Conservation (phyloP, 2,329 filamentous ascomycete genomes). For the Graphilbum fragrans region DNA sequence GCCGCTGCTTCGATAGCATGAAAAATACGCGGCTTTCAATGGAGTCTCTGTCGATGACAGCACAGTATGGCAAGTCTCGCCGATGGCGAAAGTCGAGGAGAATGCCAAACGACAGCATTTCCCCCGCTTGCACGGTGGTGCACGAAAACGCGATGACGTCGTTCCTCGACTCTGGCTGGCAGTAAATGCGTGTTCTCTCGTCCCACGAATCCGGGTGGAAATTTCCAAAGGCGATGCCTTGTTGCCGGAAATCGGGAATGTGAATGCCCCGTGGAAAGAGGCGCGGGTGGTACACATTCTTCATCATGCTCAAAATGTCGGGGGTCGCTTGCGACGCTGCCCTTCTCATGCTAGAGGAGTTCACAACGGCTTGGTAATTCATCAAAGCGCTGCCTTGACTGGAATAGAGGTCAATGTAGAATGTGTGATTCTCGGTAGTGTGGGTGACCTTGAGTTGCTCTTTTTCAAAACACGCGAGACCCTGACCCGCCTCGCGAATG, state of each 20-base stretch:
- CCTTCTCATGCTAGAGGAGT: too few relatives aligned
- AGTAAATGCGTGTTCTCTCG: conserved; percentile 5
- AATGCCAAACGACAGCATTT: conserved; percentile 4
- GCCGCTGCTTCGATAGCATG: conserved; percentile 2
- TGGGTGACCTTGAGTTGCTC: not conserved
- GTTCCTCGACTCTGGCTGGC: conserved; percentile 4
- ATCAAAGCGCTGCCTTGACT: too few relatives aligned
- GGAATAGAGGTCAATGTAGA: conserved; percentile 5
- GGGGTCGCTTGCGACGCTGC: too few relatives aligned
- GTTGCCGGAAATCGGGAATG: conserved; percentile 6
- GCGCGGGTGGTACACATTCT: conserved; percentile 5
- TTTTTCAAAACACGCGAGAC: not conserved
- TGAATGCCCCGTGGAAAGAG: conserved; percentile 5
- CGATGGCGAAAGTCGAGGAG: conserved; percentile 5
- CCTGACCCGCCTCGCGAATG: conserved; percentile 2
- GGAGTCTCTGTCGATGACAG: conserved; percentile 2
- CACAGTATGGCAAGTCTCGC: conserved; percentile 1
- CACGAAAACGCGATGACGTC: conserved; percentile 4
- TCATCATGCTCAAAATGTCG: too few relatives aligned
- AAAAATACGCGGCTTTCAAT: conserved; percentile 3
- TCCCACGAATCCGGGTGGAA: conserved; percentile 4
- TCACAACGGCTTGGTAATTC: too few relatives aligned
- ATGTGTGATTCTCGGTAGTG: conserved; percentile 5
- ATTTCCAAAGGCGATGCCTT: not conserved
- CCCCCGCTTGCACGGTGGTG: conserved; percentile 1